A percentile compares a stretch with the other conserved stretches of the same genome.
phyloP scores from a whole-genome alignment of 257 asterid species.

The Voacanga thouarsii region DNA sequence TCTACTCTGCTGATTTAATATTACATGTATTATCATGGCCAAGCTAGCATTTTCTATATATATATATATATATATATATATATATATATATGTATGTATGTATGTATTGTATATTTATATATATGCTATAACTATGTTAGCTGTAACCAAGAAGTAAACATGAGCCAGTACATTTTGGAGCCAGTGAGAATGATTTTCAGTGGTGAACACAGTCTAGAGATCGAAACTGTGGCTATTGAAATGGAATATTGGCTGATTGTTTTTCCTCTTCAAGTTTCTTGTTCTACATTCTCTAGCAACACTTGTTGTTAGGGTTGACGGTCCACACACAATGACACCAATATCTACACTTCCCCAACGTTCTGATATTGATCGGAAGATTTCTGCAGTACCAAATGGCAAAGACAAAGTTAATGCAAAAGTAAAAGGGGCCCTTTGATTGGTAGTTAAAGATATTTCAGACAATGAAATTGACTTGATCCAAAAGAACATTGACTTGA shows the following conservation, averaged over 20 bases:
- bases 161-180: background rate
- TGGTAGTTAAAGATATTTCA: background rate
- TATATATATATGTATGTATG: too few relatives aligned
- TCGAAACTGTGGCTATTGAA: constrained; percentile 93
- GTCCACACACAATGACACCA: constrained; percentile 82
- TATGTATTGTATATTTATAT: too few relatives aligned
- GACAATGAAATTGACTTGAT: background rate
- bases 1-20: background rate
- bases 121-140: background rate
- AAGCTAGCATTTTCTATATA: background rate
- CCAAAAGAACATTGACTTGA: too few relatives aligned
- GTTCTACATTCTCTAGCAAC: constrained; percentile 73
- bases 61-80: background rate
- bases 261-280: constrained; percentile 45
- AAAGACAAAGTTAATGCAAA: background rate
- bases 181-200: background rate
- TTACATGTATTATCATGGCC: background rate
- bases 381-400: constrained; percentile 35
- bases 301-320: constrained; percentile 56
- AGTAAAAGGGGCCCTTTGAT: background rate
- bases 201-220: constrained; percentile 34
- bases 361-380: constrained; percentile 47
- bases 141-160: background rate
- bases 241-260: constrained; percentile 55
- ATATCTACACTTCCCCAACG: constrained; percentile 69